Base-by-base conservation (phyloP, 805 yeast genomes). In the Saccharomycopsis fodiens region DNA sequence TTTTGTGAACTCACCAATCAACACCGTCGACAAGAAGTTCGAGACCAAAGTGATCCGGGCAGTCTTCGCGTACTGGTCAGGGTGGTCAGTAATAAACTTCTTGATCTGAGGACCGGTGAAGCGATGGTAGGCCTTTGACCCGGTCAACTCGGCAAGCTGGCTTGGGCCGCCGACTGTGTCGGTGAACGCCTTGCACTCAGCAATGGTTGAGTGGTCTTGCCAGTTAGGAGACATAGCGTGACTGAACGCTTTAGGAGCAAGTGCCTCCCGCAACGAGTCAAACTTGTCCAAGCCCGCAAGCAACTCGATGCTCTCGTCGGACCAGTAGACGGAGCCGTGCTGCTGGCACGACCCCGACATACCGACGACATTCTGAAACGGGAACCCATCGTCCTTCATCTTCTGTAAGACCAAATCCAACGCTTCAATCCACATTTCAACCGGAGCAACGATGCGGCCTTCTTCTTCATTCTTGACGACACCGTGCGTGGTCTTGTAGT, bases 61-160 rank as follows among this genome's bases (percentile, higher is more conserved):
- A 1, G 95, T 84, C 2, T 70, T 59, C 5, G 60, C 58, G 61
- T 84, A 88, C 3, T 64, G 62, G 2, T 69, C 68, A 0, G 78
- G 76, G 37, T 72, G 68, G 1, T 65, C 60, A 42, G 76, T 68
- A 2, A 76, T 75, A 39, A 87, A 63, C 56, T 85, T 85, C 53
- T 91, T 67, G 43, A 88, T 86, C 65, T 88, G 97, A n/a, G 91
- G 78, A 0, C 96, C 96, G 0, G 96, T 87, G 59, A 88, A 88
- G 50, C 96, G 69, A 57, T 82, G 83, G 63, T 88, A 96, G 2
- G 95, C 95, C 55, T 81, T 75, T 2, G 95, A 84, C 1, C 97
- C 96, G 0, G 95, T 82, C 20, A 81, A 61, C 31, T 66, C 55
- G 5, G 94, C 88, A 57, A 88, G 64, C 8, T 54, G 52, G 4